Percentiles rank a stretch among this genome's conserved stretches.
These are phyloP conservation scores for Neurospora hispaniola DNA, from an alignment of 495 filamentous ascomycete genomes.

Conservation along the genomic window DNA sequence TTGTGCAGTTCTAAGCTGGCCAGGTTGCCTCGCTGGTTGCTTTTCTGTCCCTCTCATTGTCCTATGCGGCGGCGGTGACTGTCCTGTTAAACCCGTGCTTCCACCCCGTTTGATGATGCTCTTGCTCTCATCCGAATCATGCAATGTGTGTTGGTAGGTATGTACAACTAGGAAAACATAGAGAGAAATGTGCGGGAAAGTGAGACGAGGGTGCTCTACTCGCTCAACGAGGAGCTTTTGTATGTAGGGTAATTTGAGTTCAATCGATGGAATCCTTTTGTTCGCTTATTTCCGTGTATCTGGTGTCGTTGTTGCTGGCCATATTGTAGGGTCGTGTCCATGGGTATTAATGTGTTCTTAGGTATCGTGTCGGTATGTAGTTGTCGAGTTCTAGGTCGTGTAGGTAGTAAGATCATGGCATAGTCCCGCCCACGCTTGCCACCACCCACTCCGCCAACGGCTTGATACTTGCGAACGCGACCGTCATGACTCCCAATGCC, in stretches of 20 bases:
- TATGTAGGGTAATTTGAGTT: background rate
- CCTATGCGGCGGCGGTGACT: background rate
- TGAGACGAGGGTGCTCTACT: background rate
- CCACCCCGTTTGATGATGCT: background rate
- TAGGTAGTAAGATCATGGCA: background rate
- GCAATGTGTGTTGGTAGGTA: background rate
- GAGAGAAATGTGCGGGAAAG: background rate
- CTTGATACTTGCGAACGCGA: conserved; percentile 29
- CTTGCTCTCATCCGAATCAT: background rate
- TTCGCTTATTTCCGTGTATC: background rate
- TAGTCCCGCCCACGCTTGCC: background rate
- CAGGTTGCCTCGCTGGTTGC: background rate
- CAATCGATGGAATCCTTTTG: background rate
- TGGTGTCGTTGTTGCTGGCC: no score
- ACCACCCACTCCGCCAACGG: conserved; percentile 20
- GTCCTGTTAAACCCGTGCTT: background rate
- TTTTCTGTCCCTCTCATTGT: background rate
- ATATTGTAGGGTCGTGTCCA: no score
- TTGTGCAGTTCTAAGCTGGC: background rate
- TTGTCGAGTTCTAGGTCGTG: background rate
- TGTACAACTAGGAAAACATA: background rate
- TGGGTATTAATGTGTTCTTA: background rate
- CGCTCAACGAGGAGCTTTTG: background rate
- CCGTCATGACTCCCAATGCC: conserved; percentile 35
- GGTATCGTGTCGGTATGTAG: background rate